Base-by-base conservation (phyloP, 495 filamentous ascomycete species). In the Hypoxylon intermedium region DNA sequence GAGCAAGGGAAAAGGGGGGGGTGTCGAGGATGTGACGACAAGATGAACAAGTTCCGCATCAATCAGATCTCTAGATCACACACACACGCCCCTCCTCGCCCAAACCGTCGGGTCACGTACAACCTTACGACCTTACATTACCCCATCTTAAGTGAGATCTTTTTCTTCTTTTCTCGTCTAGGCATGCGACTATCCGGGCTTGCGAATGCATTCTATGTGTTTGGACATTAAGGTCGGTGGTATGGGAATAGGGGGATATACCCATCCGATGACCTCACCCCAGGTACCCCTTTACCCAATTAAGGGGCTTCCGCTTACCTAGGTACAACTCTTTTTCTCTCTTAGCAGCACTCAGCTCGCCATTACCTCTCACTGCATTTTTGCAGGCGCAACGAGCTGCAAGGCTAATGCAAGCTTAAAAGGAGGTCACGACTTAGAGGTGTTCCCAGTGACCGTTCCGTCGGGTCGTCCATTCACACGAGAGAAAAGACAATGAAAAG, bases 361-460 rank as follows among this genome's bases (percentile, higher is more conserved):
- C 11, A 11, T 24, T 42, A 50, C 49, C 43, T 58, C 37, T 64
- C 60, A 67, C 64, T 53, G 53, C 58, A 67, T 44, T 49, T 41
- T 24, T n/a, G 21, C 24, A 52, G 36, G 52, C 26, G 53, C 47
- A 53, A 53, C 38, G 21, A 62, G 62, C 63, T 69, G 61, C 68
- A 61, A 61, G 55, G 58, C 75, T 77, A 77, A 77, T 77, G 75
- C 75, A 76, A 69, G 74, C 59, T 75, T 74, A 68, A 72, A n/a
- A 72, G 64, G 68, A 71, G 68, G 68, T 68, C 58, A 68, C 61
- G 54, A 44, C 50, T 33, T 58, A 26, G 19, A 51, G 52, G 24
- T 45, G 43, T 58, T 65, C 50, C 61, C 61, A 65, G 55, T 31
- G 61, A 65, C 61, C 61, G 34, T 56, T 38, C 61, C 45, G 50